These are phyloP conservation scores for Umbilicus rupestris DNA, from an alignment of 164 flowering plant genomes.

Conservation along the genomic window DNA sequence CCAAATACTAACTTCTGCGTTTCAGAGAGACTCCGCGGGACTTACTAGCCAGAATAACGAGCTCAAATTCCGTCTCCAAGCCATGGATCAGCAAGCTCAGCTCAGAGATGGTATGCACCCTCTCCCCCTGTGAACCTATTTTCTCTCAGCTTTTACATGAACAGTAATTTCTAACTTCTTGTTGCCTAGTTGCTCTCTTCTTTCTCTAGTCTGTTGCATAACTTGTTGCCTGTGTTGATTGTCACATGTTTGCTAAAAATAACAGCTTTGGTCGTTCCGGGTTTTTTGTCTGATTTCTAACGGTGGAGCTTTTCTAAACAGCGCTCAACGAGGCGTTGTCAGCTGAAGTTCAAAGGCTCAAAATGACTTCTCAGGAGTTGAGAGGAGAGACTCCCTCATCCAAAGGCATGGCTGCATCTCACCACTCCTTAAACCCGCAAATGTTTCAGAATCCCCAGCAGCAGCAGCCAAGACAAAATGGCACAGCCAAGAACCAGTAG, in stretches of 20 bases:
- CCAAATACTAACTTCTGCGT: neutral
- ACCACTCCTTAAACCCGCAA: slow-evolving; percentile 1
- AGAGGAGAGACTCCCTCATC: neutral
- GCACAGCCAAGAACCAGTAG: slow-evolving; percentile 4
- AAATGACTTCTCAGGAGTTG: slow-evolving; percentile 31
- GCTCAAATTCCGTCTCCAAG: slow-evolving; percentile 8
- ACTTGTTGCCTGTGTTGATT: too few species aligned
- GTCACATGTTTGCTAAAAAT: neutral
- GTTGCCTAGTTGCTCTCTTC: neutral
- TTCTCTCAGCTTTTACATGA: neutral
- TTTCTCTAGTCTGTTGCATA: too few species aligned
- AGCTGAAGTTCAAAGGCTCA: slow-evolving; percentile 54
- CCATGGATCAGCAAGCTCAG: slow-evolving; percentile 8
- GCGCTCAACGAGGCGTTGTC: slow-evolving; percentile 57
- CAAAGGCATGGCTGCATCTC: neutral
- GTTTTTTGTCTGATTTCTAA: neutral
- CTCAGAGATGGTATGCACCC: slow-evolving; percentile 7
- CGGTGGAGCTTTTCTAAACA: slow-evolving; percentile 13
- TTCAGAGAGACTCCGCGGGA: slow-evolving; percentile 9
- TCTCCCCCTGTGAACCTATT: neutral
- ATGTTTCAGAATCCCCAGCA: slow-evolving; percentile 9
- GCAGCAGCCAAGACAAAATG: slow-evolving; percentile 6
- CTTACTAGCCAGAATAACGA: slow-evolving; percentile 5
- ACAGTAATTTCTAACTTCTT: neutral
- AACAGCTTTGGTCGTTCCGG: neutral